phyloP scores from a whole-genome alignment of 75 land plant species.

The Picea glauca region DNA sequence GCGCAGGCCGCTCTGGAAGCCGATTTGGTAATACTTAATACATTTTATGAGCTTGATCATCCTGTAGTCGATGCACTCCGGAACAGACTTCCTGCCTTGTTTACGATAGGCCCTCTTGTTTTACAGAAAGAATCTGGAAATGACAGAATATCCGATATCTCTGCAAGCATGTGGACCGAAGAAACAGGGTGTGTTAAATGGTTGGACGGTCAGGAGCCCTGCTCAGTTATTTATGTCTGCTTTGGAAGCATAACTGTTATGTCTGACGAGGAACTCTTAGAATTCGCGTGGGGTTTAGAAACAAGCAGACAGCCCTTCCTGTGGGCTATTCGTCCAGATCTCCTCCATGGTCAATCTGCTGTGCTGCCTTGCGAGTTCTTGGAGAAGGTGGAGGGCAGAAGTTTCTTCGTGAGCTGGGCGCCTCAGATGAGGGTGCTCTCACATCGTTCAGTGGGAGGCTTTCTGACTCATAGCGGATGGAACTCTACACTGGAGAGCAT shows the following conservation, averaged over 20 bases:
- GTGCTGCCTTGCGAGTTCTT: too few relatives aligned
- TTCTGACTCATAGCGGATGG: too few relatives aligned
- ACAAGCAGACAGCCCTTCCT: slow-evolving; percentile 20
- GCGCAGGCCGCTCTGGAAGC: not conserved
- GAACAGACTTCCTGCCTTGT: not conserved
- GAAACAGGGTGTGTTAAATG: slow-evolving; percentile 22
- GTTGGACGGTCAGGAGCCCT: slow-evolving; percentile 30
- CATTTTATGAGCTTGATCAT: slow-evolving; percentile 15
- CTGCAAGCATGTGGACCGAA: slow-evolving; percentile 5
- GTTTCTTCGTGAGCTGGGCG: too few relatives aligned
- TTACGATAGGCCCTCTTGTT: slow-evolving; percentile 13
- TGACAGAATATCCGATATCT: not conserved
- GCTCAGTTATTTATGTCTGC: slow-evolving; percentile 33
- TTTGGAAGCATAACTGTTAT: slow-evolving; percentile 5
- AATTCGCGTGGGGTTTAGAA: slow-evolving; percentile 5
- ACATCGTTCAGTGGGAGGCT: too few relatives aligned
- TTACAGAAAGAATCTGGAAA: not conserved
- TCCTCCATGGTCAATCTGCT: not conserved
- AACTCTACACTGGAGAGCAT: too few relatives aligned
- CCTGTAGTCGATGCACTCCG: slow-evolving; percentile 11
- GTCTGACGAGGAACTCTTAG: not conserved
- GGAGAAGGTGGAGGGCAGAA: too few relatives aligned
- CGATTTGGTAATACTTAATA: slow-evolving; percentile 12
- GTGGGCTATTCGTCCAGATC: slow-evolving; percentile 4
- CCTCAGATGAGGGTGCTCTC: too few relatives aligned